phyloP scores from a whole-genome alignment of 371 early-diverging fungal species.

The Mortierella sp. region DNA sequence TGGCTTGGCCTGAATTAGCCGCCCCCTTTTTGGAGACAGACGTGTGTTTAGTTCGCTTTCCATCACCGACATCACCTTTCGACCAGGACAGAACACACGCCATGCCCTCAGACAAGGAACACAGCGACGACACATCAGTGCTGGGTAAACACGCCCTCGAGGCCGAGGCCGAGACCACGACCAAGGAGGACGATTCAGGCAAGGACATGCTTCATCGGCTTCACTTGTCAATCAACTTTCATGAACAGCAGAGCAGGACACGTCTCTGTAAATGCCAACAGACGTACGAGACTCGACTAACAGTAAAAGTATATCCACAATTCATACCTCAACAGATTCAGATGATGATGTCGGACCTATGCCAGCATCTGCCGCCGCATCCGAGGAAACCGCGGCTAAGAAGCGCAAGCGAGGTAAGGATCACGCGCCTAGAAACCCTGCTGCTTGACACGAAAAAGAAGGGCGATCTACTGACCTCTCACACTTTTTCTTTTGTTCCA shows the following conservation, averaged over 20 bases:
- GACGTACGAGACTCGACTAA: not conserved
- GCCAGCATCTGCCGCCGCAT: conserved; percentile 51
- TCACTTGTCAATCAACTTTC: too few relatives aligned
- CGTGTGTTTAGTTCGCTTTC: too few relatives aligned
- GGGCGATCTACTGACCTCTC: not conserved
- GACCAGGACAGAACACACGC: not conserved
- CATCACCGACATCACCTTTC: not conserved
- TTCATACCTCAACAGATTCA: conserved; percentile 25
- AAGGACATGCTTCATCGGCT: not conserved
- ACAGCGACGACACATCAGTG: conserved; percentile 16
- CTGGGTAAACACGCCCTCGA: conserved; percentile 50
- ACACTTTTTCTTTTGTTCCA: not conserved
- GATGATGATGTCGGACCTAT: conserved; percentile 69
- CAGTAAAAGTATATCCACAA: too few relatives aligned
- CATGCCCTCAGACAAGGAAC: conserved; percentile 48
- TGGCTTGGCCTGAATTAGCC: not conserved
- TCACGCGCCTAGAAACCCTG: too few relatives aligned
- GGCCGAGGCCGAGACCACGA: conserved; percentile 14
- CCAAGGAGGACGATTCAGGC: conserved; percentile 42
- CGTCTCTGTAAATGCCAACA: too few relatives aligned
- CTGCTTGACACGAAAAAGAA: not conserved
- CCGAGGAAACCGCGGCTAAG: conserved; percentile 33
- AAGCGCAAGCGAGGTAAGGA: conserved; percentile 52
- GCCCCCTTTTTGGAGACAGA: not conserved
- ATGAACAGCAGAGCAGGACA: too few relatives aligned